These are phyloP conservation scores for Penicillium lagena DNA, from an alignment of 495 filamentous ascomycete genomes.

Conservation along the genomic window DNA sequence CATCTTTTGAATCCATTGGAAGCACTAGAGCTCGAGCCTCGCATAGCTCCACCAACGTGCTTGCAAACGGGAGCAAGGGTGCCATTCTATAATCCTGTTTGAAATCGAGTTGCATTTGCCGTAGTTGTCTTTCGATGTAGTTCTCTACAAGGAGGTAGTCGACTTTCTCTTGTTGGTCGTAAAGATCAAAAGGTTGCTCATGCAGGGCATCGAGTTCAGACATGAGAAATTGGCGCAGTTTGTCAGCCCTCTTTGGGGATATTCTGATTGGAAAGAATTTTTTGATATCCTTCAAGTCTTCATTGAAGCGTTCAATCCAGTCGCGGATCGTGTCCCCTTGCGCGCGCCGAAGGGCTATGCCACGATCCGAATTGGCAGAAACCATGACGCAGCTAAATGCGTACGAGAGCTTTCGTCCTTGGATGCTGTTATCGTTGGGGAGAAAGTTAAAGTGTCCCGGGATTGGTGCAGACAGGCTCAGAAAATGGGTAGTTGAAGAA, in stretches of 20 bases:
- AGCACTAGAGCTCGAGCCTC: constrained; percentile 29
- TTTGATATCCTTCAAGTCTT: constrained; percentile 12
- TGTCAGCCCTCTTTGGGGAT: constrained; percentile 2
- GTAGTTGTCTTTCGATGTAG: constrained; percentile 24
- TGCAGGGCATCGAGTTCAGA: constrained; percentile 5
- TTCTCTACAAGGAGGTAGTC: constrained; percentile 38
- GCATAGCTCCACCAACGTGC: constrained; percentile 26
- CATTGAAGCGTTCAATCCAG: constrained; percentile 11
- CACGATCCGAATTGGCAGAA: background rate
- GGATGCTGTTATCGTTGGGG: too few species aligned
- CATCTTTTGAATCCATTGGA: constrained; percentile 22
- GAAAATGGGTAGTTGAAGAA: too few species aligned
- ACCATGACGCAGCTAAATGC: background rate
- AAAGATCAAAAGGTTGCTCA: constrained; percentile 17
- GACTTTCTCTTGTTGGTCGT: constrained; percentile 32
- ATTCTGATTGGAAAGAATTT: constrained; percentile 6
- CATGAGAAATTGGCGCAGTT: constrained; percentile 2
- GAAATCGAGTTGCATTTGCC: constrained; percentile 28
- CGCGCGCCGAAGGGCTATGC: constrained; percentile 1
- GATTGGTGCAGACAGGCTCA: too few species aligned
- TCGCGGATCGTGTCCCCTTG: constrained; percentile 5
- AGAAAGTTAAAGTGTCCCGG: too few species aligned
- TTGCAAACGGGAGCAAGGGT: constrained; percentile 29
- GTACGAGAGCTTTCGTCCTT: too few species aligned
- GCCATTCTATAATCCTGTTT: constrained; percentile 23